phyloP scores from a whole-genome alignment of 1,139 yeast species.

The Pichia sp. region DNA sequence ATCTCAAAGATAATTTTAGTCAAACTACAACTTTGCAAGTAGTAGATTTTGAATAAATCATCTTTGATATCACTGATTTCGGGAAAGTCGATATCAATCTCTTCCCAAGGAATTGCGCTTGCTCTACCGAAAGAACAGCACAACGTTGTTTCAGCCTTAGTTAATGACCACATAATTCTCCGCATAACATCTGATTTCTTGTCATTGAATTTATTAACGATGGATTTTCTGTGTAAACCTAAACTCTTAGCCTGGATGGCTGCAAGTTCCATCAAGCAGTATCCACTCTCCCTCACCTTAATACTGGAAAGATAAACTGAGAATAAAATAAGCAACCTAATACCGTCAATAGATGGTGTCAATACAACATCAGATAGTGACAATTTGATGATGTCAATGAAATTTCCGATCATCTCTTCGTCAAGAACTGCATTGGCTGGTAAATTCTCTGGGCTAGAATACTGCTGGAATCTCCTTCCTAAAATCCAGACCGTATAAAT shows the following conservation, averaged over 20 bases:
- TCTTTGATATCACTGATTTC: conserved; percentile 23
- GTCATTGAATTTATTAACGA: conserved; percentile 26
- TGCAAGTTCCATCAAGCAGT: conserved; percentile 37
- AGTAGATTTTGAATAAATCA: conserved; percentile 29
- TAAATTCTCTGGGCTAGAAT: conserved; percentile 19
- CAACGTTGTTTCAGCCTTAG: conserved; percentile 31
- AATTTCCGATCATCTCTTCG: conserved; percentile 24
- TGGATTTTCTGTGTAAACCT: conserved; percentile 35
- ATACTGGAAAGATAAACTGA: conserved; percentile 36
- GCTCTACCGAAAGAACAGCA: conserved; percentile 37
- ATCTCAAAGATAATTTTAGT: conserved; percentile 31
- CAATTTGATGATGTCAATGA: conserved; percentile 33
- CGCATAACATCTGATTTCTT: conserved; percentile 30
- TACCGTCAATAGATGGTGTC: conserved; percentile 36
- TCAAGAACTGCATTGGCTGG: conserved; percentile 21
- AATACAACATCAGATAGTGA: conserved; percentile 36
- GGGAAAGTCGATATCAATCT: conserved; percentile 31
- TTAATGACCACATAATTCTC: conserved; percentile 33
- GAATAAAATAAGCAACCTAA: conserved; percentile 33
- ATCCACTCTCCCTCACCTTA: conserved; percentile 39
- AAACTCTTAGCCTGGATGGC: conserved; percentile 38
- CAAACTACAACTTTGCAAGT: conserved; percentile 28
- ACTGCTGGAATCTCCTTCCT: conserved; percentile 28
- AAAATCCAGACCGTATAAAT: conserved; percentile 39
- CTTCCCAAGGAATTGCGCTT: conserved; percentile 33